Percentiles rank a stretch among this genome's conserved stretches.
phyloP scores from a whole-genome alignment of 2,329 filamentous ascomycete genomes.

The Colletotrichum scovillei region DNA sequence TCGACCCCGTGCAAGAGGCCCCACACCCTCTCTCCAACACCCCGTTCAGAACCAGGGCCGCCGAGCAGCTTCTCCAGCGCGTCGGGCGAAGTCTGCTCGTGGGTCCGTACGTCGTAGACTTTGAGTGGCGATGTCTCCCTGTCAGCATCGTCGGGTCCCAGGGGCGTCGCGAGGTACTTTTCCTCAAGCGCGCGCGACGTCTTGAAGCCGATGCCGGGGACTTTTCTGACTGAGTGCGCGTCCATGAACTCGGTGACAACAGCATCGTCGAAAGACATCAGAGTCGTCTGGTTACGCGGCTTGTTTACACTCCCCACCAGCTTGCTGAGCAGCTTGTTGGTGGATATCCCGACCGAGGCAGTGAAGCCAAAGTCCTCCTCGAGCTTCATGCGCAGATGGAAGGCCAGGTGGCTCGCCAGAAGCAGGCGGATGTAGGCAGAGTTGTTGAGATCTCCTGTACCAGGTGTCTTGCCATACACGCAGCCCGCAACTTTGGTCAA shows the following conservation, averaged over 20 bases:
- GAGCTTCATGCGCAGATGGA: slow-evolving; percentile 77
- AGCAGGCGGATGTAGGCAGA: slow-evolving; percentile 70
- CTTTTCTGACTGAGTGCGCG: slow-evolving; percentile 77
- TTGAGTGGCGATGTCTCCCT: slow-evolving; percentile 58
- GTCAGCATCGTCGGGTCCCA: slow-evolving; percentile 21
- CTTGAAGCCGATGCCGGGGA: slow-evolving; percentile 89
- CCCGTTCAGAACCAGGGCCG: slow-evolving; percentile 76
- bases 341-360: slow-evolving; percentile 87
- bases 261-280: slow-evolving; percentile 73
- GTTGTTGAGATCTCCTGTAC: slow-evolving; percentile 43
- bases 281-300: slow-evolving; percentile 86
- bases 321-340: slow-evolving; percentile 88
- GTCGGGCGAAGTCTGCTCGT: slow-evolving; percentile 71
- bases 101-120: slow-evolving; percentile 72
- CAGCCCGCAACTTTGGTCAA: slow-evolving; percentile 74
- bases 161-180: slow-evolving; percentile 36
- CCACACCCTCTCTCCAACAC: slow-evolving; percentile 81
- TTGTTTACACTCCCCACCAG: slow-evolving; percentile 87
- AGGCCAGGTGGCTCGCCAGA: slow-evolving; percentile 84
- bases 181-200: slow-evolving; percentile 63
- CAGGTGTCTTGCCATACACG: slow-evolving; percentile 50
- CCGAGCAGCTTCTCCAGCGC: slow-evolving; percentile 76
- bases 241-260: slow-evolving; percentile 79
- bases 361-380: slow-evolving; percentile 86
- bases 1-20: slow-evolving; percentile 85